phyloP scores from a whole-genome alignment of 2,329 filamentous ascomycete genomes.

The Claviceps digitariae region DNA sequence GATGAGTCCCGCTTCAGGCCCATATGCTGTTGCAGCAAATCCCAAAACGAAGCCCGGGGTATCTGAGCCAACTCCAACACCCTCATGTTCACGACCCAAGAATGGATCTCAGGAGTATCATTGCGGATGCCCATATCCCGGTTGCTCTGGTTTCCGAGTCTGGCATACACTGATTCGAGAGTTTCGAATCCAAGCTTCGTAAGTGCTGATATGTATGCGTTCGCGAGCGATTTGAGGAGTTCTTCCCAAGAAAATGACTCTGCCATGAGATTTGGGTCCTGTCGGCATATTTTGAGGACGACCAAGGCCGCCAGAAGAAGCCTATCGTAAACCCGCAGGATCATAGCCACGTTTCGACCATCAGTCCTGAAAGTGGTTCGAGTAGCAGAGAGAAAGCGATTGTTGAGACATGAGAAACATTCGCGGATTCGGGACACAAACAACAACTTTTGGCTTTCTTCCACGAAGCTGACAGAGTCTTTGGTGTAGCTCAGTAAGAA shows the following conservation, averaged over 20 bases:
- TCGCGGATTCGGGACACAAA: slow-evolving; percentile 32
- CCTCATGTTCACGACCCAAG: slow-evolving; percentile 47
- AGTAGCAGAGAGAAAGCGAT: slow-evolving; percentile 14
- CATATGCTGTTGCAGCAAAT: slow-evolving; percentile 34
- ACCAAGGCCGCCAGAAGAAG: slow-evolving; percentile 21
- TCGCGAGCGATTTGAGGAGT: slow-evolving; percentile 29
- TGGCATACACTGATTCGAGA: slow-evolving; percentile 32
- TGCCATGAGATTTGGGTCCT: slow-evolving; percentile 16
- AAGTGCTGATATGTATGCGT: slow-evolving; percentile 25
- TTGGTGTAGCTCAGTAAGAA: slow-evolving; percentile 37
- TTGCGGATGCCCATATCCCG: slow-evolving; percentile 39
- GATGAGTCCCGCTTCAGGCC: slow-evolving; percentile 20
- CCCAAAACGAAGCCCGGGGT: slow-evolving; percentile 46
- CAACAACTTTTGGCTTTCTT: slow-evolving; percentile 20
- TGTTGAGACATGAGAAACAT: slow-evolving; percentile 26
- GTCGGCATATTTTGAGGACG: slow-evolving; percentile 30
- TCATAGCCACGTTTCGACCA: slow-evolving; percentile 4
- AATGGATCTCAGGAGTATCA: slow-evolving; percentile 31
- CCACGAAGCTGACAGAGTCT: slow-evolving; percentile 25
- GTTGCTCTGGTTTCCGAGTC: slow-evolving; percentile 29
- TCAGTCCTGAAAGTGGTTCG: not conserved
- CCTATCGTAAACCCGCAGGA: slow-evolving; percentile 16
- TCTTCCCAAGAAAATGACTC: slow-evolving; percentile 34
- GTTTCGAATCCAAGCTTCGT: slow-evolving; percentile 27
- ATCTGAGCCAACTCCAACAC: slow-evolving; percentile 36